Evolutionary conservation across 2,329 filamentous ascomycete genomes (phyloP).

Genomic region (Hypocrella siamensis): DNA sequence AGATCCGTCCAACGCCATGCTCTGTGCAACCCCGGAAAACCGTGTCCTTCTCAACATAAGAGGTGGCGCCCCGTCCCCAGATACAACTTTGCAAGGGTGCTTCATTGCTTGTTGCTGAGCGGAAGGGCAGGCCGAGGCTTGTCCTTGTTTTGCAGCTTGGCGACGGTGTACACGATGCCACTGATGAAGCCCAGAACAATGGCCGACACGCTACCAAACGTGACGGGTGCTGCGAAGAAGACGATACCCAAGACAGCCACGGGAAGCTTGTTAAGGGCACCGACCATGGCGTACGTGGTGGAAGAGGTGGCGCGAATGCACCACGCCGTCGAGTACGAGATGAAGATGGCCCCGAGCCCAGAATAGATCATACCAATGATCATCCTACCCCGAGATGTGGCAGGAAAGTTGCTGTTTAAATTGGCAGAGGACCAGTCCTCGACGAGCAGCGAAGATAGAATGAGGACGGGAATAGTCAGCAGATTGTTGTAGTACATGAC

Average conservation of each 20-base stretch:
- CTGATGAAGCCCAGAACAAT: slow-evolving; percentile 85
- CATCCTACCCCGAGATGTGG: slow-evolving; percentile 62
- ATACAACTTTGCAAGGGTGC: neutral
- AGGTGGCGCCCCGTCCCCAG: too few species aligned
- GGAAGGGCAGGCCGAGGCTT: slow-evolving; percentile 3
- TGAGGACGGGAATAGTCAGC: slow-evolving; percentile 81
- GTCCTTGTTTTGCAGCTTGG: slow-evolving; percentile 28
- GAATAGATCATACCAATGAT: slow-evolving; percentile 87
- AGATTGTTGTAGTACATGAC: slow-evolving; percentile 99
- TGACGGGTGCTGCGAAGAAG: slow-evolving; percentile 92
- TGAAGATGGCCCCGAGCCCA: slow-evolving; percentile 84
- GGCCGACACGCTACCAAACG: slow-evolving; percentile 78
- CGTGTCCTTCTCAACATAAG: too few species aligned
- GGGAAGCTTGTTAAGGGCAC: slow-evolving; percentile 95
- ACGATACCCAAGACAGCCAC: slow-evolving; percentile 83
- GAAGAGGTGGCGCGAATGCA: slow-evolving; percentile 95
- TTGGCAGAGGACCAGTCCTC: slow-evolving; percentile 91
- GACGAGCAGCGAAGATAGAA: slow-evolving; percentile 63
- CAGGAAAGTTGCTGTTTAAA: slow-evolving; percentile 74
- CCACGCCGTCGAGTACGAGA: slow-evolving; percentile 99
- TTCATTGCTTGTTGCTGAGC: slow-evolving; percentile 3
- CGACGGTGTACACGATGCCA: slow-evolving; percentile 66
- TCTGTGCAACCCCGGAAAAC: too few species aligned
- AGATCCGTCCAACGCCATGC: too few species aligned
- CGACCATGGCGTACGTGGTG: slow-evolving; percentile 98